Base-by-base conservation (phyloP, 495 filamentous ascomycete genomes). In the Annulohypoxylon moriforme region DNA sequence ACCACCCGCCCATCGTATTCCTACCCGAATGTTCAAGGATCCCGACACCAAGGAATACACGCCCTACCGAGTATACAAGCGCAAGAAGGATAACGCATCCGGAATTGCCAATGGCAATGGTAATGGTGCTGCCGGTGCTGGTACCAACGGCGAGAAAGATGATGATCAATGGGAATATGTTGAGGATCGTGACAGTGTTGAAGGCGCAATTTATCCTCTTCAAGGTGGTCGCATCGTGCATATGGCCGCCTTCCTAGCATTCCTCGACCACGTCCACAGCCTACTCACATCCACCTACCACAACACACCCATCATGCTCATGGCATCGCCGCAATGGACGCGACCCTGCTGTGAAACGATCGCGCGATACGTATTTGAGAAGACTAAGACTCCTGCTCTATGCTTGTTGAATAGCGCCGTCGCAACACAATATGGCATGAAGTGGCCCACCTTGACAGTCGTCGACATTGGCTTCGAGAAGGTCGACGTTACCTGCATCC, bases 321-420 rank as follows among this genome's bases (percentile, higher is more conserved):
- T 99, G 75, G 81, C 90, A 13, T 90, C 96, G 53, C 96, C 96
- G 0, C 88, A 88, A 50, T 99, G 96, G 93, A 93, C 93, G 9
- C 85, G 89, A 4, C 88, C 89, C 52, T 93, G 97, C 78, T 89
- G 90, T 74, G 94, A 97, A 79, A 83, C 82, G 10, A 87, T 98
- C 38, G 91, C 94, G 4, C 92, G 93, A 63, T 99, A 97, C 81
- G 87, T 98, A 69, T 99, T 99, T 72, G 96, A 98, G 80, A 94
- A 94, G 80, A 97, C 97, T 78, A 97, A 96, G 83, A 93, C 91
- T 1, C 96, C 96, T 0, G 94, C 91, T 0, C 91, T 99, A 57
- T 92, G 88, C 59, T 79, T 98, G 40, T 90, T 98, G 83, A 91
- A 98, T 78, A 88, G 92, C 55, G 94, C 92, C 0, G 78, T 96